Conservation (phyloP, 73 alveolate species). For the Paramecium sonneborni region DNA sequence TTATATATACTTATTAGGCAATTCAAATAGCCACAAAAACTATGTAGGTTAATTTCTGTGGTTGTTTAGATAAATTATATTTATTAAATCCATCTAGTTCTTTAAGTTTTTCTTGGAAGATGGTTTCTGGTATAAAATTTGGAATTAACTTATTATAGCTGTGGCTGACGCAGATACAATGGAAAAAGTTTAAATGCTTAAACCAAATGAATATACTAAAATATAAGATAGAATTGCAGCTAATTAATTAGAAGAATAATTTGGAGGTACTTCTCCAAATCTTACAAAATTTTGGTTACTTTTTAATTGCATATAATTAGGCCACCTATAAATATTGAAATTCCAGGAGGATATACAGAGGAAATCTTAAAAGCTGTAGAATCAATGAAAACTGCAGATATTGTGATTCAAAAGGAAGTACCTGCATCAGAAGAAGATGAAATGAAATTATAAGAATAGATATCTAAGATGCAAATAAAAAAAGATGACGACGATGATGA, state of each 20-base stretch:
- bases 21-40: slow-evolving; percentile 50
- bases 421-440: slow-evolving; percentile 37
- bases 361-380: slow-evolving; percentile 17
- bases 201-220: slow-evolving; percentile 1
- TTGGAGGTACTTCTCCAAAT: slow-evolving; percentile 65
- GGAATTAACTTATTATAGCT: not conserved
- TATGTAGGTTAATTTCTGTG: slow-evolving; percentile 65
- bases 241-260: slow-evolving; percentile 55
- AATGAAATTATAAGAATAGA: not conserved
- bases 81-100: slow-evolving; percentile 61
- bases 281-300: slow-evolving; percentile 54
- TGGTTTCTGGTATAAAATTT: slow-evolving; percentile 44
- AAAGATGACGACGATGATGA: slow-evolving; percentile 55
- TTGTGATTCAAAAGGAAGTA: not conserved
- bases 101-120: slow-evolving; percentile 63
- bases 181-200: slow-evolving; percentile 62
- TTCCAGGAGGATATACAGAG: slow-evolving; percentile 59
- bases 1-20: not conserved
- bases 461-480: not conserved
- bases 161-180: slow-evolving; percentile 63
- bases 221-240: slow-evolving; percentile 59
- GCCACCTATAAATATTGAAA: slow-evolving; percentile 45
- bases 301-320: not conserved
- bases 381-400: slow-evolving; percentile 13
- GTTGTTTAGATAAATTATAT: slow-evolving; percentile 61